Conservation (phyloP, 2,329 filamentous ascomycete species). For the Tolypocladium paradoxum region DNA sequence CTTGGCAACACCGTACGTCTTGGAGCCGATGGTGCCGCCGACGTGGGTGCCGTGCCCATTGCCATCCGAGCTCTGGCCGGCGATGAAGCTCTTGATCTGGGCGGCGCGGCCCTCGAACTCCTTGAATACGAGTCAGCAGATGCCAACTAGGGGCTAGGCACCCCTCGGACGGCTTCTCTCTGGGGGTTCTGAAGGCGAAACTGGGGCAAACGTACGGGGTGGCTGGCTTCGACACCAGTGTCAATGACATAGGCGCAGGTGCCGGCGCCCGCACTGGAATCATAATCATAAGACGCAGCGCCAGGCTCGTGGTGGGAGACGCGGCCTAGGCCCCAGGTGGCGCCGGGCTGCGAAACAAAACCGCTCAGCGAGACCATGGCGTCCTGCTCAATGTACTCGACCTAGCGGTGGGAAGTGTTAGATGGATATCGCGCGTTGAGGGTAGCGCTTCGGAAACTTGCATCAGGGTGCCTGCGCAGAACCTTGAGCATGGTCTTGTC, state of each 20-base stretch:
- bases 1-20: constrained; percentile 29
- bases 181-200: no score
- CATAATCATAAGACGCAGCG: constrained; percentile 19
- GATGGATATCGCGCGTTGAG: no score
- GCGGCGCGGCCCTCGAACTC: constrained; percentile 30
- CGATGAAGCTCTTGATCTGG: constrained; percentile 22
- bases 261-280: constrained; percentile 21
- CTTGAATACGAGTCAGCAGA: constrained; percentile 1
- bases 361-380: constrained; percentile 6
- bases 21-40: constrained; percentile 20
- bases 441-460: background rate
- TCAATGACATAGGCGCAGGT: constrained; percentile 32
- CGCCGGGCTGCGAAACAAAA: constrained; percentile 18
- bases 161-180: no score
- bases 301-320: constrained; percentile 18
- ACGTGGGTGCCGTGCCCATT: constrained; percentile 20
- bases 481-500: constrained; percentile 6
- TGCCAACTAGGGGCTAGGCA: no score
- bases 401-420: constrained; percentile 4
- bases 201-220: constrained; percentile 19
- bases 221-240: constrained; percentile 24
- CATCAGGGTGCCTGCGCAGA: constrained; percentile 10
- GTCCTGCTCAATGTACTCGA: constrained; percentile 26
- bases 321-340: constrained; percentile 26
- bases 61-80: constrained; percentile 15